Base-by-base conservation (phyloP, 257 asterid species). In the Plantago ovata region DNA sequence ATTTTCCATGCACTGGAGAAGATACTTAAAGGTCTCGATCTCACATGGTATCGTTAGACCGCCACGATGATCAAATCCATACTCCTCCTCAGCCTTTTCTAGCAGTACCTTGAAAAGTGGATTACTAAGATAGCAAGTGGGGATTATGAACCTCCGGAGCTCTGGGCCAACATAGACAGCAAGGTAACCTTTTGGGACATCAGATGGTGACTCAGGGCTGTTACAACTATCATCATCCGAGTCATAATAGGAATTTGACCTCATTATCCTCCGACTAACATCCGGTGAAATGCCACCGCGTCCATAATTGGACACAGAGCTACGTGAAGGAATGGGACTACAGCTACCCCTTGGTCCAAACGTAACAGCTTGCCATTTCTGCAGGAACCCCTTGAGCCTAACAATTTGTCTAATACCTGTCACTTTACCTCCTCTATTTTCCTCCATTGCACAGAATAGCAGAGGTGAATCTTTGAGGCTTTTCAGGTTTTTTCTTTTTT, bases 331-430 rank as follows among this genome's bases (percentile, higher is more conserved):
- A 33, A 20, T 20, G 16, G 10, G 33, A 22, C 21, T 23, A 39
- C 21, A 33, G 42, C 43, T 22, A 20, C 54, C 72, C 45, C 69
- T 81, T 10, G 76, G 65, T 13, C 88, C 79, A 10, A 81, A 78
- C 0, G 94, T 61, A 0, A 60, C 89, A 2, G 22, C 66, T 65
- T 89, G 94, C 97, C 97, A 89, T 58, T 78, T 89, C 10, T 79
- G 72, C 10, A 85, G 73, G 63, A 85, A 40, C 24, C 78, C 84
- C 57, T 83, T 89, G 3, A 89, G 84, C 63, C 66, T 77, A n/a
- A 85, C 94, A 12, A 89, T 85, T n/a, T 89, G 91, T 51, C 75
- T 68, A 53, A 89, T 89, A 40, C 94, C 94, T 36, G 70, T 81
- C 24, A 83, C 70, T 79, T 76, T 85, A 72, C 48, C 73, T 52